Evolutionary conservation across 495 filamentous ascomycete species (phyloP), one percentile per base, ranked within the genome.

Genomic region (Aspergillus funiculosus): DNA sequence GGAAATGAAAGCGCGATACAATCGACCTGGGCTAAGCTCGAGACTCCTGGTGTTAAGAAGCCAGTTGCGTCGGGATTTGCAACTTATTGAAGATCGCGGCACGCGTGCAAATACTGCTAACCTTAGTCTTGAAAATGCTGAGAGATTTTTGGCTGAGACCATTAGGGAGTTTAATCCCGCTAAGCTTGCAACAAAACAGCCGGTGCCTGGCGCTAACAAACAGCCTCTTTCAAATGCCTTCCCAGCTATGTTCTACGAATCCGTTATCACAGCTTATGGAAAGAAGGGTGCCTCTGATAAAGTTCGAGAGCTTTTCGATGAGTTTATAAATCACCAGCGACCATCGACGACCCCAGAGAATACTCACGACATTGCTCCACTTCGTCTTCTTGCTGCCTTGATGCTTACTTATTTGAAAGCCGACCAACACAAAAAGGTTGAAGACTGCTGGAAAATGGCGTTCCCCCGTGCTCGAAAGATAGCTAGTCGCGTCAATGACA

Each of bases 181-280:
- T 19, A 42, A 65, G 10, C 38, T 68, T 13, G 50, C 58, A 18
- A 54, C 41, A 13, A 62, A 59, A 30, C n/a, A 51, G 13, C 54
- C 57, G 26, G 37, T 49, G 17, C 44, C 50, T 3, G 50, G 46
- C 10, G 26, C 39, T 8, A 32, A 30, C 11, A 48, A 43, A 26
- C 54, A 54, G 15, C 48, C 57, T 13, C 9, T 57, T 20, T 37
- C 62, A 43, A 54, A 72, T 48, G 55, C 61, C 46, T 67, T 68
- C 57, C 60, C 67, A 24, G 59, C 65, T 13, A 63, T 56, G 46
- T 76, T 81, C 55, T 79, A 78, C 27, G 69, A 73, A 19, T 74
- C 80, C 50, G 68, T 88, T 36, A 75, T 89, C 37, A 75, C 73
- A 39, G 63, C 84, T 25, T 75, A 88, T 50, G 80, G 77, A 17